These are phyloP conservation scores for Crotalaria pallida DNA, from an alignment of 306 rosid species.

Conservation along the genomic window DNA sequence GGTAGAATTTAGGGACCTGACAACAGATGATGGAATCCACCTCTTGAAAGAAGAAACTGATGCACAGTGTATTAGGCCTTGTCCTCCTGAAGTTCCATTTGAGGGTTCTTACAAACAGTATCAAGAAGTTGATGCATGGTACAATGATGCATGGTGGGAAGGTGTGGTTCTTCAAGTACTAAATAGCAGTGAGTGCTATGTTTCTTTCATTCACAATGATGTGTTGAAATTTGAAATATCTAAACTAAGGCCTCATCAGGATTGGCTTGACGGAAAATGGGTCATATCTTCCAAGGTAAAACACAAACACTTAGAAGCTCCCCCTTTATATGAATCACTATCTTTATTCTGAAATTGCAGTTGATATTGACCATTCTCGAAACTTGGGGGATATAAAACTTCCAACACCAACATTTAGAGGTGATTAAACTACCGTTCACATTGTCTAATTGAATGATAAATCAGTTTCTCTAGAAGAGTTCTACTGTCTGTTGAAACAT, in stretches of 20 bases:
- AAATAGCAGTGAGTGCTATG: slow-evolving; percentile 13
- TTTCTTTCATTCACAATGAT: slow-evolving; percentile 34
- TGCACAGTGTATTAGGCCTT: slow-evolving; percentile 34
- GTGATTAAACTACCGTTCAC: not conserved
- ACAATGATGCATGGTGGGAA: slow-evolving; percentile 62
- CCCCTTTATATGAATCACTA: not conserved
- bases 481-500: slow-evolving; percentile 1
- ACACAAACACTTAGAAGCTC: not conserved
- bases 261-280: slow-evolving; percentile 47
- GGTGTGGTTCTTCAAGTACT: slow-evolving; percentile 32
- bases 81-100: slow-evolving; percentile 30
- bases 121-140: slow-evolving; percentile 47
- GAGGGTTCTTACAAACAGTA: slow-evolving; percentile 12
- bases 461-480: not conserved
- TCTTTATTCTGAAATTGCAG: not conserved
- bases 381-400: not conserved
- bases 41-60: slow-evolving; percentile 33
- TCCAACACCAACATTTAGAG: not conserved
- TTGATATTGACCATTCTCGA: not conserved
- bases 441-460: not conserved
- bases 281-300: slow-evolving; percentile 33
- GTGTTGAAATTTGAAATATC: slow-evolving; percentile 17
- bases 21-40: slow-evolving; percentile 29
- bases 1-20: slow-evolving; percentile 38
- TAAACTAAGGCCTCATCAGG: slow-evolving; percentile 41